Percentiles rank a stretch among this genome's conserved stretches.
These are phyloP conservation scores for Lignosus rhinocerotis DNA, from an alignment of 1,284 basidiomycete species.

Conservation along the genomic window DNA sequence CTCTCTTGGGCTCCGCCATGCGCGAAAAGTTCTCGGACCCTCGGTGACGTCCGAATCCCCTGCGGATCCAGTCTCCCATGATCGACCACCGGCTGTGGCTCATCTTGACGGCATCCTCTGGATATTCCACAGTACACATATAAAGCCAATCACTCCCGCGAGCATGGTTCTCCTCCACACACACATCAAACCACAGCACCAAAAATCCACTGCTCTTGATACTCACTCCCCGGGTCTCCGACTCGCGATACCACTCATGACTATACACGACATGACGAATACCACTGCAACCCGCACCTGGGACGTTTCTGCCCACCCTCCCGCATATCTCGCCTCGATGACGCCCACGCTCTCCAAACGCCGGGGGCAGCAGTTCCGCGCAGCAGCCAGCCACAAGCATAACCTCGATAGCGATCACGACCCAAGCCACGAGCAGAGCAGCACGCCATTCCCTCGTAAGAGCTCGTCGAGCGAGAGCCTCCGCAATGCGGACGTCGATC, in stretches of 20 bases:
- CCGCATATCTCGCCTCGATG: slow-evolving; percentile 1
- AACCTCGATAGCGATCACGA: background rate
- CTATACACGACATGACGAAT: slow-evolving; percentile 2
- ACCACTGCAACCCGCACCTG: slow-evolving; percentile 5
- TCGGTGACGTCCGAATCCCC: background rate
- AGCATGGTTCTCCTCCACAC: background rate
- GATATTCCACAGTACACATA: background rate
- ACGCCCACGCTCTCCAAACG: slow-evolving; percentile 10
- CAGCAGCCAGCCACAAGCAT: background rate
- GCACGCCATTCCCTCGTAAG: slow-evolving; percentile 8
- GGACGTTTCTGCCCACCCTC: slow-evolving; percentile 3
- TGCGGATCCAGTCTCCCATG: background rate
- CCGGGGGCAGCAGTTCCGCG: slow-evolving; percentile 9
- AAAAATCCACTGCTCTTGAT: background rate
- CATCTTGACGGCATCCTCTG: background rate
- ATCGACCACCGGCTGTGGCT: background rate
- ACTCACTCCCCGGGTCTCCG: background rate
- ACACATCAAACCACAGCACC: no score
- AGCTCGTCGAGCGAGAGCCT: slow-evolving; percentile 1
- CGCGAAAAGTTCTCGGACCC: background rate
- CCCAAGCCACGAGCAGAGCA: background rate
- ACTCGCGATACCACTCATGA: slow-evolving; percentile 2
- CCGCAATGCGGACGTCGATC: background rate
- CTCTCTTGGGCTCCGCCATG: background rate
- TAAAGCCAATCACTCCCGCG: background rate